phyloP scores from a whole-genome alignment of 768 basidiomycete species.

The Epithele typhae region DNA sequence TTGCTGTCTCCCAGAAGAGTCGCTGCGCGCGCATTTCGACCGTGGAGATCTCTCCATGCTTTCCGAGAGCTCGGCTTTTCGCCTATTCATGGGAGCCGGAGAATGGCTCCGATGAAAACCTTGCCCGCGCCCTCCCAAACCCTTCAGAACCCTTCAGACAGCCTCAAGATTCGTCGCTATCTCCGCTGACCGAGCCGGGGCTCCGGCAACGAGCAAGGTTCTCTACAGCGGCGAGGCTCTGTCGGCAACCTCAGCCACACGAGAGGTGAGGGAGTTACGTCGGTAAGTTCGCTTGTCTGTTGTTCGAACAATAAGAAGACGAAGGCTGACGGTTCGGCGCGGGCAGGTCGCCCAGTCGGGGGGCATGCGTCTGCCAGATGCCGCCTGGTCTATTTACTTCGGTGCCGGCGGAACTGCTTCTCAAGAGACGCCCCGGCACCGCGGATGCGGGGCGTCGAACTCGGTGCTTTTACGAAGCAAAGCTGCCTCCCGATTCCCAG shows the following conservation, averaged over 20 bases:
- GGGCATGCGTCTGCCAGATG: too few relatives aligned
- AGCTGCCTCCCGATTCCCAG: not conserved
- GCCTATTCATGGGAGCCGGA: not conserved
- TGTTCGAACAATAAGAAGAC: too few relatives aligned
- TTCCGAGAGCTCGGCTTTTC: not conserved
- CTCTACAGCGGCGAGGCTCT: not conserved
- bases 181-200: too few relatives aligned
- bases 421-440: constrained; percentile 4
- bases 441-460: constrained; percentile 1
- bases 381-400: not conserved
- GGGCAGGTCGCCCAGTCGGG: too few relatives aligned
- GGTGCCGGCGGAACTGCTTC: constrained; percentile 1
- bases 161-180: too few relatives aligned
- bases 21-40: too few relatives aligned
- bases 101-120: not conserved
- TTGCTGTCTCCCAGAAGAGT: too few relatives aligned
- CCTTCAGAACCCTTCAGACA: too few relatives aligned
- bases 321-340: too few relatives aligned
- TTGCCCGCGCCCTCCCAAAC: too few relatives aligned
- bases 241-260: not conserved
- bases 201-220: too few relatives aligned
- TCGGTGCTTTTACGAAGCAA: constrained; percentile 9
- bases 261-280: not conserved
- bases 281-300: not conserved
- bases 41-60: too few relatives aligned